These are phyloP conservation scores for Dactylonectria estremocensis DNA, from an alignment of 2,329 filamentous ascomycete species.

Conservation along the genomic window DNA sequence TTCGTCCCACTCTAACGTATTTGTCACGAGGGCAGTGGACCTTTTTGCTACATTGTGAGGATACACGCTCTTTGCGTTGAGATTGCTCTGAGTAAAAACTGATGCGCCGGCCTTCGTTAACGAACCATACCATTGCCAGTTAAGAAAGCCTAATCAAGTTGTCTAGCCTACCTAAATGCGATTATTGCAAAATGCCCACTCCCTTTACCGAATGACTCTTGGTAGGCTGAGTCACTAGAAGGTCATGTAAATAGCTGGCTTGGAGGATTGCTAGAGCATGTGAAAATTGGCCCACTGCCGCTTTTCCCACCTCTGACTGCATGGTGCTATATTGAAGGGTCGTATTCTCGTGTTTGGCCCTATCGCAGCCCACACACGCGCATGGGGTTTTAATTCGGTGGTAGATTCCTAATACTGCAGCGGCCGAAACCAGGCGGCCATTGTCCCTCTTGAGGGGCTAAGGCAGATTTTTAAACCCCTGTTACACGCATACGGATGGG, in stretches of 20 bases:
- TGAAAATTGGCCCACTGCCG: background rate
- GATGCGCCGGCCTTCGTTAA: too few species aligned
- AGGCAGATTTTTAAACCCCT: background rate
- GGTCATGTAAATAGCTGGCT: background rate
- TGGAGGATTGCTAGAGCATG: background rate
- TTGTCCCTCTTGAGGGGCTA: background rate
- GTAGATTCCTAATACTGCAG: background rate
- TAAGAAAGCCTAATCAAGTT: background rate
- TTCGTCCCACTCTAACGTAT: background rate
- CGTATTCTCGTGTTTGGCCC: background rate
- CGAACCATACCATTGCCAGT: background rate
- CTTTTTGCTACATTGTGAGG: background rate
- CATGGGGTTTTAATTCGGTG: background rate
- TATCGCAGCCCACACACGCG: background rate
- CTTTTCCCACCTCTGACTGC: background rate
- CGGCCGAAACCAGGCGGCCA: background rate
- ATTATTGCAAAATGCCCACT: background rate
- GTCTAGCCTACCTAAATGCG: background rate
- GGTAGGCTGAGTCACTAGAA: background rate
- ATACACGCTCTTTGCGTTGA: background rate
- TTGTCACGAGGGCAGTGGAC: background rate
- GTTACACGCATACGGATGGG: background rate
- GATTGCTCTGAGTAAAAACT: background rate
- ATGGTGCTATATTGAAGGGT: background rate
- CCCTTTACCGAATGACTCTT: background rate